Evolutionary conservation across 2,329 filamentous ascomycete species (phyloP), one percentile per base, ranked within the genome.

Genomic region (Penicillium sclerotigenum): DNA sequence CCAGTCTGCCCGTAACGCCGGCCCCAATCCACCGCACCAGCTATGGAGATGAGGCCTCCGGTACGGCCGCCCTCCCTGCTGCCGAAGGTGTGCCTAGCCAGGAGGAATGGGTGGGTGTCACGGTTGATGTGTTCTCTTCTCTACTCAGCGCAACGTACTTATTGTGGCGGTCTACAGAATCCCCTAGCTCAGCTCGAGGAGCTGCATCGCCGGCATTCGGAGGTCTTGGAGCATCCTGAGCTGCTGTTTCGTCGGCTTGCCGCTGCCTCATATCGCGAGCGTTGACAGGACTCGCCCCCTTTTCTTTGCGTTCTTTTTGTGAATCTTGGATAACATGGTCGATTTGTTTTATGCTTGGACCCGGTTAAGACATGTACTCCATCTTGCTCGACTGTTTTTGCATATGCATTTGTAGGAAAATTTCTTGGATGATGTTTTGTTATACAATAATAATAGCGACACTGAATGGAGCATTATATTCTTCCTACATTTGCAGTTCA

Each of bases 41-140:
- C 55, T 79, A 84, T 57, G 78, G 42, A 10, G 57, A 60, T 14
- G 54, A 56, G 20, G 49, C 54, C 47, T 59, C 59, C 37, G 49
- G 56, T 20, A 54, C 52, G 13, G 58, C 54, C 60, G 79, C 81
- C 67, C 79, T 96, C 64, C 90, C 90, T 59, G 79, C 80, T 62
- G 91, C 92, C 47, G 84, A 90, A 71, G 92, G 91, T 49, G 91
- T 96, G 61, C 91, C 92, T 59, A 81, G 85, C 73, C 92, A 96
- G 81, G 83, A 85, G 71, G 90, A 96, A 75, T 97, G 93, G 93
- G 91, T 96, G 91, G 88, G 90, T 90, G 81, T 79, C 69, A 75
- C 76, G 71, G 69, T 71, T 73, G 71, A 75, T 73, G 69, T 69
- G 64, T 74, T 76, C 72, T 70, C 74, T 66, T 70, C 74, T 63